Conservation (phyloP, 352 stramenopile genomes). For the Pythium guiyangense region DNA sequence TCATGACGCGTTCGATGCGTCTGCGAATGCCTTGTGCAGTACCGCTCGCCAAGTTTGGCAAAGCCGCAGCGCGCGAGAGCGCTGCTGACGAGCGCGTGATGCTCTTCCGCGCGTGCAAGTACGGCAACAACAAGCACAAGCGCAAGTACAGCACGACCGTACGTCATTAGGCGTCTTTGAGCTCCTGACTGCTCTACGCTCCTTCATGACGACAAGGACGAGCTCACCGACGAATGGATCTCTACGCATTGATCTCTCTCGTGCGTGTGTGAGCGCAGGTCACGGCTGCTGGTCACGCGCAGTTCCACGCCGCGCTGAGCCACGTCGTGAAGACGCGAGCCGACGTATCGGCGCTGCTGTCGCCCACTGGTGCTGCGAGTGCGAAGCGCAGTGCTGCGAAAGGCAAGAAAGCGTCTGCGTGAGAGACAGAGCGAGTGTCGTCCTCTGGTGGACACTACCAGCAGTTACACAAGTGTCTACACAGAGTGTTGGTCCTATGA, state of each 20-base stretch:
- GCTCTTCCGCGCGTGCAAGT: conserved; percentile 71
- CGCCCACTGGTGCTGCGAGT: neutral
- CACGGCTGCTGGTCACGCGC: conserved; percentile 43
- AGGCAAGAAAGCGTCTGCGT: conserved; percentile 67
- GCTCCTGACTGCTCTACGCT: no score
- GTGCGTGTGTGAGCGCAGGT: conserved; percentile 27
- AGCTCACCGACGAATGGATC: neutral
- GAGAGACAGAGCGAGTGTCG: neutral
- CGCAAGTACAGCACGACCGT: conserved; percentile 79
- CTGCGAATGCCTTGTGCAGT: conserved; percentile 7
- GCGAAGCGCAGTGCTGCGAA: conserved; percentile 31
- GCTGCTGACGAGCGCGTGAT: conserved; percentile 49
- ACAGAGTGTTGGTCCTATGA: no score
- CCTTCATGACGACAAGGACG: neutral
- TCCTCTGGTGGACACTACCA: neutral
- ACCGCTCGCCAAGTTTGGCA: conserved; percentile 9
- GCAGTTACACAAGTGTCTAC: neutral
- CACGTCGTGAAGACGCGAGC: conserved; percentile 72
- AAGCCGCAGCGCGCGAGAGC: conserved; percentile 16
- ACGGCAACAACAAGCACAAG: conserved; percentile 89
- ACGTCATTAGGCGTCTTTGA: conserved; percentile 2
- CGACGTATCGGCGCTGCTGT: conserved; percentile 29
- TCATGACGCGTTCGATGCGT: neutral
- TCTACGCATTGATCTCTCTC: no score
- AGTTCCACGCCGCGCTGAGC: conserved; percentile 65